These are phyloP conservation scores for Peniophora sp. DNA, from an alignment of 1,284 basidiomycete genomes.

Conservation along the genomic window DNA sequence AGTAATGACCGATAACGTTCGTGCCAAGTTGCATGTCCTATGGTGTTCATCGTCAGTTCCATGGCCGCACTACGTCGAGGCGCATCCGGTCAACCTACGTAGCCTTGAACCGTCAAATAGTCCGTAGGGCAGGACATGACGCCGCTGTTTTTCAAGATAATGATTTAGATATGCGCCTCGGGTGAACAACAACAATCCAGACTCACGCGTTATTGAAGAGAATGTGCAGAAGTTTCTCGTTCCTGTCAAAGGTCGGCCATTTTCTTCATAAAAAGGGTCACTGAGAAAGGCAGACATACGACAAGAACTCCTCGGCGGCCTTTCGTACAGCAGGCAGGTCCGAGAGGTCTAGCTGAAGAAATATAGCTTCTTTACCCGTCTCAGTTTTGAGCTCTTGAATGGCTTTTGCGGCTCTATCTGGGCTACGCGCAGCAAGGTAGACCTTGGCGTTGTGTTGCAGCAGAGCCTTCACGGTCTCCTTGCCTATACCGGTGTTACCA, in stretches of 20 bases:
- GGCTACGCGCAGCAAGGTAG: slow-evolving; percentile 1
- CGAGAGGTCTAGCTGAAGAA: slow-evolving; percentile 41
- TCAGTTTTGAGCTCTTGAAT: slow-evolving; percentile 30
- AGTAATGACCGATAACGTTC: not conserved
- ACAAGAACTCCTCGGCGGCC: slow-evolving; percentile 29
- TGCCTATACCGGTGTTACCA: slow-evolving; percentile 3
- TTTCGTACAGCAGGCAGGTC: slow-evolving; percentile 33
- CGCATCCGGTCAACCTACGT: not conserved
- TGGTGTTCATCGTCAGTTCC: no score
- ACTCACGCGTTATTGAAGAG: slow-evolving; percentile 29
- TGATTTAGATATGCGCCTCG: not conserved
- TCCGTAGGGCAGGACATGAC: not conserved
- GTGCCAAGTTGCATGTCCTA: not conserved
- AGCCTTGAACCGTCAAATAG: not conserved
- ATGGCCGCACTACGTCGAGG: no score
- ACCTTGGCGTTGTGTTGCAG: slow-evolving; percentile 3
- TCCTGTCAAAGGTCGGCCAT: slow-evolving; percentile 12
- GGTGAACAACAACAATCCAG: not conserved
- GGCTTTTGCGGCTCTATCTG: slow-evolving; percentile 20
- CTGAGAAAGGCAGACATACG: slow-evolving; percentile 15
- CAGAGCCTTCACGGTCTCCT: slow-evolving; percentile 4
- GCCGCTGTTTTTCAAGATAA: not conserved
- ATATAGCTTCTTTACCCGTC: slow-evolving; percentile 30
- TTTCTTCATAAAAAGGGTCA: not conserved
- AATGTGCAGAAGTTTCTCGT: slow-evolving; percentile 26